Conservation (phyloP, 2,329 filamentous ascomycete genomes). For the Claviceps quebecensis region DNA sequence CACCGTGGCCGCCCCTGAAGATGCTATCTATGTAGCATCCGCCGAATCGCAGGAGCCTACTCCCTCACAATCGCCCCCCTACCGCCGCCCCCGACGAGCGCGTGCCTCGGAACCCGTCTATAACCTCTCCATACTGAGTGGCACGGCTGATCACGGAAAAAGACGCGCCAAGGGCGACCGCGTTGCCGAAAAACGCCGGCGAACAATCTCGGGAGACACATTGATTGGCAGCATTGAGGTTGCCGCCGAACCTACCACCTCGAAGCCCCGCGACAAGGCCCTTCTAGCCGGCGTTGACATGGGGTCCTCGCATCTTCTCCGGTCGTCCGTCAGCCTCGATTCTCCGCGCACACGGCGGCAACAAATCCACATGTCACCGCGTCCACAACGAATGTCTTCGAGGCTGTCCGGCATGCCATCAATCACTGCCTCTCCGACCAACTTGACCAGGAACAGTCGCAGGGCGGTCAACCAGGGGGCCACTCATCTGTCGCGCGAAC, state of each 20-base stretch:
- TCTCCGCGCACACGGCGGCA: constrained; percentile 20
- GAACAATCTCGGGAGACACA: constrained; percentile 30
- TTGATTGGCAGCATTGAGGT: constrained; percentile 15
- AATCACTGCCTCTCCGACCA: constrained; percentile 33
- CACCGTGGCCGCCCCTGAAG: constrained; percentile 15
- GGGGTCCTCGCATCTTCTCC: constrained; percentile 26
- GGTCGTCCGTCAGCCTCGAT: constrained; percentile 25
- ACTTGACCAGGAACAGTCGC: constrained; percentile 46
- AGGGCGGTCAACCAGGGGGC: constrained; percentile 36
- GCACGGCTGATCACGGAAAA: constrained; percentile 46
- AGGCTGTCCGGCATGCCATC: constrained; percentile 25
- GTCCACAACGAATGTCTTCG: constrained; percentile 27
- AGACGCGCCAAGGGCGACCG: constrained; percentile 37
- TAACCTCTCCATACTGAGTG: constrained; percentile 49
- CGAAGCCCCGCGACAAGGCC: constrained; percentile 5
- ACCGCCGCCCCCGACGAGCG: constrained; percentile 38
- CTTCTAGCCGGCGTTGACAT: constrained; percentile 22
- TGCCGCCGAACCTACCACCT: constrained; percentile 8
- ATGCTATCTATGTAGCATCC: constrained; percentile 11
- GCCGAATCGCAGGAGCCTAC: constrained; percentile 15
- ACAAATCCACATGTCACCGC: constrained; percentile 18
- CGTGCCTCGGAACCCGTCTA: constrained; percentile 47
- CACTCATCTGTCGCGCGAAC: constrained; percentile 39
- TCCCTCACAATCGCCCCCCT: constrained; percentile 12
- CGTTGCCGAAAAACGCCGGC: constrained; percentile 29